These are phyloP conservation scores for Camellia lanceoleosa DNA, from an alignment of 148 eudicot genomes.

Conservation along the genomic window DNA sequence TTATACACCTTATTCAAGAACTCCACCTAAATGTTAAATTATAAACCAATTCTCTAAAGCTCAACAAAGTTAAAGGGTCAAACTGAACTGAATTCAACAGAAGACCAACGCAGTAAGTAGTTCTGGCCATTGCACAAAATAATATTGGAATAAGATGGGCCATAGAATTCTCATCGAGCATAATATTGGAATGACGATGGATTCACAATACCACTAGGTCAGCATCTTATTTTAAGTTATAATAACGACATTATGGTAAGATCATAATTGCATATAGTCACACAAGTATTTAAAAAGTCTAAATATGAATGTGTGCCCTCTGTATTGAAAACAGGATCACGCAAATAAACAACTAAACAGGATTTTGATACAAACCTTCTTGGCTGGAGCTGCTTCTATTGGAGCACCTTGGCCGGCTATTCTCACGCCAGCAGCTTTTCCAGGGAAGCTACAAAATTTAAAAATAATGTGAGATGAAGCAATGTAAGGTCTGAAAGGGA, in stretches of 20 bases:
- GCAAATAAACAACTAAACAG: background rate
- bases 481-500: background rate
- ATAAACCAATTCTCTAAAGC: background rate
- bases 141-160: background rate
- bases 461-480: background rate
- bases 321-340: background rate
- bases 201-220: background rate
- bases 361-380: constrained; percentile 40
- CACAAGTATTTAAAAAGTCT: no score
- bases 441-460: constrained; percentile 64
- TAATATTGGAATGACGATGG: background rate
- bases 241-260: no score
- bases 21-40: background rate
- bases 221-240: no score
- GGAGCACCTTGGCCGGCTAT: constrained; percentile 47
- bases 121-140: no score
- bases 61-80: background rate
- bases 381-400: constrained; percentile 25
- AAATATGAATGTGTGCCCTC: background rate
- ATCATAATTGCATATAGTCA: no score
- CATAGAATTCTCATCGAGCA: no score
- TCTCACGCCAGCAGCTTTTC: constrained; percentile 78
- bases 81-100: no score
- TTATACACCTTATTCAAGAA: background rate
- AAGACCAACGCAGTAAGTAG: no score